Percentiles rank a stretch among this genome's conserved stretches.
phyloP scores from a whole-genome alignment of 1,284 basidiomycete genomes.

The Fomitopsis pinicola region DNA sequence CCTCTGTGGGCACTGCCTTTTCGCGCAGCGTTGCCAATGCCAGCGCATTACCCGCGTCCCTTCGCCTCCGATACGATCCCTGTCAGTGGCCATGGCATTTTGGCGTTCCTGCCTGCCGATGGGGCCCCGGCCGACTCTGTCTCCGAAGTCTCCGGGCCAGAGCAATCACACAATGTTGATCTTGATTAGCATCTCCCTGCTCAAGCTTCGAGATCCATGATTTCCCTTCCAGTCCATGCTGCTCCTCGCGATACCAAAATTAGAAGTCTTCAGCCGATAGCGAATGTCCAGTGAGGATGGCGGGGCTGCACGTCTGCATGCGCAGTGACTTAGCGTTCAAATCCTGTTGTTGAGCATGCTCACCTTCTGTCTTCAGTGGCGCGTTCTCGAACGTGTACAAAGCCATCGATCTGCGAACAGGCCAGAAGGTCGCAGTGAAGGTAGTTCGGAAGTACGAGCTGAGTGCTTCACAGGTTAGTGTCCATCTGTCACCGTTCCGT shows the following conservation, averaged over 20 bases:
- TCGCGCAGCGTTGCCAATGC: not conserved
- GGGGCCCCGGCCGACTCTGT: not conserved
- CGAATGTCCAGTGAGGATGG: not conserved
- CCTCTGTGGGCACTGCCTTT: not conserved
- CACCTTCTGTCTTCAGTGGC: slow-evolving; percentile 48
- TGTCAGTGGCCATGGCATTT: not conserved
- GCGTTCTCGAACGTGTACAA: slow-evolving; percentile 99
- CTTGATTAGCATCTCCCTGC: not conserved
- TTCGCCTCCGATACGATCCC: not conserved
- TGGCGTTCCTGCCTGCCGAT: not conserved
- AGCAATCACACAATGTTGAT: not conserved
- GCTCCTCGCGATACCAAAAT: not conserved
- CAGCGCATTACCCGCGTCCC: not conserved
- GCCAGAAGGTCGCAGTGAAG: slow-evolving; percentile 93
- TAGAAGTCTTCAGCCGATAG: not conserved
- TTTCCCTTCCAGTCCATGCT: not conserved
- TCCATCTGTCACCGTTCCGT: slow-evolving; percentile 27
- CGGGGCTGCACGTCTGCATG: not conserved
- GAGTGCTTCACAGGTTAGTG: slow-evolving; percentile 91
- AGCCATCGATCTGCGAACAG: slow-evolving; percentile 75
- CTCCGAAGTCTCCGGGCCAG: not conserved
- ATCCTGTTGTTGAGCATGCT: not conserved
- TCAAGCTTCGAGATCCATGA: not conserved
- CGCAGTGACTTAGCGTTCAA: not conserved
- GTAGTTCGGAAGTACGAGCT: slow-evolving; percentile 97